Evolutionary conservation across 1,284 basidiomycete genomes (phyloP).

Genomic region (Pseudozyma hubeiensis): DNA sequence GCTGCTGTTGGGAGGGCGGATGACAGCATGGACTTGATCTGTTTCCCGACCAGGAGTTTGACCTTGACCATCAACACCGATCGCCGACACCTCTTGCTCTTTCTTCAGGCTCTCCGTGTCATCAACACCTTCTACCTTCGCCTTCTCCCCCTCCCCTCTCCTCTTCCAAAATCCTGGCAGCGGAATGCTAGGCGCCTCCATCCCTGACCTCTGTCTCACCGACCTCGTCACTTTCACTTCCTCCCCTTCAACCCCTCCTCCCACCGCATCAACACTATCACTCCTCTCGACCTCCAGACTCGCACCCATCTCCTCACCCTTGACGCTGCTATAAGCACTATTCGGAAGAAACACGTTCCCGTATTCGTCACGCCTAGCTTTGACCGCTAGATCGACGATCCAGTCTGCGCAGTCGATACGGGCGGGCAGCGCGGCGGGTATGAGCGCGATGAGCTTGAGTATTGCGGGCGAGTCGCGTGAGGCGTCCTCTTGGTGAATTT

Average conservation of each 20-base stretch:
- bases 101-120: neutral
- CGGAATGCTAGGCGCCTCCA: slow-evolving; percentile 25
- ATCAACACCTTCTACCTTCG: neutral
- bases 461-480: slow-evolving; percentile 16
- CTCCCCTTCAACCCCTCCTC: neutral
- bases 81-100: too few species aligned
- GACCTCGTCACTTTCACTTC: slow-evolving; percentile 28
- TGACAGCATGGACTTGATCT: too few species aligned
- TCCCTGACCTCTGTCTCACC: slow-evolving; percentile 15
- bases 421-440: slow-evolving; percentile 23
- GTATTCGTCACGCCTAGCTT: slow-evolving; percentile 28
- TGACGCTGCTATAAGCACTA: slow-evolving; percentile 5
- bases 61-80: too few species aligned
- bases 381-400: slow-evolving; percentile 17
- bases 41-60: too few species aligned
- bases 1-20: too few species aligned
- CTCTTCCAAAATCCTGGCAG: slow-evolving; percentile 31
- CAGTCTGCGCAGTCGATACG: slow-evolving; percentile 14
- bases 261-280: neutral
- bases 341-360: slow-evolving; percentile 32
- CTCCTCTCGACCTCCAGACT: neutral
- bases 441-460: slow-evolving; percentile 31
- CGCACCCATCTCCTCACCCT: neutral
- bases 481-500: slow-evolving; percentile 26
- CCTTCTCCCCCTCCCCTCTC: neutral